Base-by-base conservation (phyloP, 2,329 filamentous ascomycete genomes). In the Clarireedia hainanense region DNA sequence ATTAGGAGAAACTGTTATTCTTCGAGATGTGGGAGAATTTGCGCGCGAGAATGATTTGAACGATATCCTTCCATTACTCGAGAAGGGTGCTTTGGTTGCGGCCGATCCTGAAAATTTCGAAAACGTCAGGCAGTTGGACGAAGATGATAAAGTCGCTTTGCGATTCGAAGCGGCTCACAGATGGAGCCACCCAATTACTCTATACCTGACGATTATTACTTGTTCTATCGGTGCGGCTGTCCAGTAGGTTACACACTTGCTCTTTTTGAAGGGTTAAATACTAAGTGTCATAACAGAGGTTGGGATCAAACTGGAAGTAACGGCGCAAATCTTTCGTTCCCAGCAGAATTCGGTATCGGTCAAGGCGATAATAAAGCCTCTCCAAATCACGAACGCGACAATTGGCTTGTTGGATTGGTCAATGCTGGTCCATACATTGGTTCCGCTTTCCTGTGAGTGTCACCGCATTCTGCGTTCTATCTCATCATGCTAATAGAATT, bases 11-110 rank as follows among this genome's bases (percentile, higher is more conserved):
- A 74, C 70, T 47, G 68, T 72, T 60, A 75, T 84, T 6, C 69
- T 83, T 54, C 66, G 68, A 39, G 73, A 83, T 51, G 84, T 84
- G 34, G 76, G 82, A 51, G 73, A 74, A n/a, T 89, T 88, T 64
- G 85, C 83, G 40, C 72, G 74, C 14, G 71, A 77, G 43, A 80
- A 85, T 61, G 76, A 76, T 24, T 74, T 91, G 26, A 69, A 73
- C 2, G 79, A 85, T 53, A 76, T 85, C 61, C 71, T 81, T 3
- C 71, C 74, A 3, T 66, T 86, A 15, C 75, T 91, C 51, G 75
- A 79, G 51, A 85, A 85, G 64, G 88, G 86, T 36, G 89, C 88
- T 3, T 75, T 92, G 10, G 79, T 91, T 17, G 88, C 88, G 2
- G 86, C 89, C 68, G 81, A 85, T 62, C 86, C 86, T 0, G 72